Evolutionary conservation across 2,329 filamentous ascomycete species (phyloP).

Genomic region (Periconia macrospinosa): DNA sequence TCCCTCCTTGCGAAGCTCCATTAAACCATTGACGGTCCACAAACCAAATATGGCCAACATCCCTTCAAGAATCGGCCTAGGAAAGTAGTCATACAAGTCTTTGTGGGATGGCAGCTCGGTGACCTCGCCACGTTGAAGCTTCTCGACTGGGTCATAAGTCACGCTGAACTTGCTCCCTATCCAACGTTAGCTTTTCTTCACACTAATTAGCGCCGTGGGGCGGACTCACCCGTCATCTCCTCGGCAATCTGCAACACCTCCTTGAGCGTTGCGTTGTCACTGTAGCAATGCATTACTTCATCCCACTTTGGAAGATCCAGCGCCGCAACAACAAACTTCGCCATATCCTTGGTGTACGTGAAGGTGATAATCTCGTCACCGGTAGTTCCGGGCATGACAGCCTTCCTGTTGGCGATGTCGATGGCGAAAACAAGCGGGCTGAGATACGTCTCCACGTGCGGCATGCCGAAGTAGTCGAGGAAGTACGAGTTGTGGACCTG

Average conservation of each 20-base stretch:
- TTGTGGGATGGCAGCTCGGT: slow-evolving; percentile 20
- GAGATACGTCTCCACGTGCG: slow-evolving; percentile 21
- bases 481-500: slow-evolving; percentile 29
- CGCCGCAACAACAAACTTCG: slow-evolving; percentile 14
- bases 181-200: slow-evolving; percentile 1
- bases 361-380: slow-evolving; percentile 16
- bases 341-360: slow-evolving; percentile 22
- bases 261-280: slow-evolving; percentile 51
- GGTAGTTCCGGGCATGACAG: slow-evolving; percentile 18
- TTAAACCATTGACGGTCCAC: slow-evolving; percentile 10
- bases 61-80: slow-evolving; percentile 13
- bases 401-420: slow-evolving; percentile 16
- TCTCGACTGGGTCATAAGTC: slow-evolving; percentile 17
- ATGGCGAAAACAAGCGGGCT: slow-evolving; percentile 13
- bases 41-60: slow-evolving; percentile 16
- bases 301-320: slow-evolving; percentile 36
- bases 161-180: slow-evolving; percentile 32
- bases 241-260: slow-evolving; percentile 49
- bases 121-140: slow-evolving; percentile 11
- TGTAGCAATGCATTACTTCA: slow-evolving; percentile 21
- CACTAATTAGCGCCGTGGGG: neutral
- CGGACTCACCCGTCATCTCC: slow-evolving; percentile 26
- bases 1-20: slow-evolving; percentile 7
- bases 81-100: slow-evolving; percentile 14
- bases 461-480: slow-evolving; percentile 35